These are phyloP conservation scores for Cystobasidium slooffiae DNA, from an alignment of 1,284 basidiomycete species.

Conservation along the genomic window DNA sequence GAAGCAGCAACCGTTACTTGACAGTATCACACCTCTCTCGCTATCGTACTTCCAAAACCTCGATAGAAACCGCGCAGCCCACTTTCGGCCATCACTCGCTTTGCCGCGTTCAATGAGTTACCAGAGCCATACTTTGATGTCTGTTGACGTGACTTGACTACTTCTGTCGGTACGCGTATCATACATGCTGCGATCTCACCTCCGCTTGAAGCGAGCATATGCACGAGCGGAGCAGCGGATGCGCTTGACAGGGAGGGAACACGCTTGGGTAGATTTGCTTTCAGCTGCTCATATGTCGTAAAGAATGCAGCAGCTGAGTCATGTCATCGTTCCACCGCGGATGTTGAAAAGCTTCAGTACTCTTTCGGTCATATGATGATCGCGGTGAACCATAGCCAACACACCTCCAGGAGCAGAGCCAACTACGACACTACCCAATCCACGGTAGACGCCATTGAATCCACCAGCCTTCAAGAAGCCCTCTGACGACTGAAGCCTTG, in stretches of 20 bases:
- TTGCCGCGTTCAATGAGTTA: constrained; percentile 60
- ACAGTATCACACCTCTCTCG: constrained; percentile 67
- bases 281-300: constrained; percentile 88
- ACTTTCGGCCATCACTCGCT: constrained; percentile 63
- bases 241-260: constrained; percentile 40
- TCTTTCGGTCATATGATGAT: neutral
- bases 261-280: constrained; percentile 66
- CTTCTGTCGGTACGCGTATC: constrained; percentile 90
- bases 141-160: constrained; percentile 85
- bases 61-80: constrained; percentile 75
- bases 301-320: constrained; percentile 87
- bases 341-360: neutral
- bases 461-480: constrained; percentile 88
- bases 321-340: neutral
- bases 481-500: constrained; percentile 83
- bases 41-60: constrained; percentile 77
- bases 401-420: constrained; percentile 94
- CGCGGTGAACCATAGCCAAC: neutral
- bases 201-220: constrained; percentile 58
- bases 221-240: constrained; percentile 52
- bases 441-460: constrained; percentile 89
- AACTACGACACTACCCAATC: constrained; percentile 90
- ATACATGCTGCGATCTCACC: constrained; percentile 73
- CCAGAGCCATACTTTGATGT: constrained; percentile 69
- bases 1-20: neutral